Percentiles rank a stretch among this genome's conserved stretches.
Conservation (phyloP, 257 asterid species). For the Misopates orontium region DNA sequence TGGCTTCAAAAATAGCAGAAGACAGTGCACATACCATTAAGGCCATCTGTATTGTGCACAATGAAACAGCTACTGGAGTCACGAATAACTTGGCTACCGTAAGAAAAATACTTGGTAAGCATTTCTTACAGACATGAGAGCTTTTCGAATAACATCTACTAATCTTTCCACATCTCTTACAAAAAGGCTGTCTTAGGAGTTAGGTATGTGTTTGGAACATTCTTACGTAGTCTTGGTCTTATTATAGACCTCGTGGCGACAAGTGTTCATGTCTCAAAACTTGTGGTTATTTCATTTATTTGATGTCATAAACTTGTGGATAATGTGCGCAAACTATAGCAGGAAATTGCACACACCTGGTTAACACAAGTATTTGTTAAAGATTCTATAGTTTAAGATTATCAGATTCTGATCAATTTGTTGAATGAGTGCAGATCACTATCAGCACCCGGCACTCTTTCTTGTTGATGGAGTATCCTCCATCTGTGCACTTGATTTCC, state of each 20-base stretch:
- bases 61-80: slow-evolving; percentile 97
- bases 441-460: slow-evolving; percentile 88
- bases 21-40: slow-evolving; percentile 78
- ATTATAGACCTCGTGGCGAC: too few species aligned
- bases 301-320: too few species aligned
- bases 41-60: slow-evolving; percentile 97
- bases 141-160: too few species aligned
- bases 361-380: slow-evolving; percentile 85
- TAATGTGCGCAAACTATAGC: too few species aligned
- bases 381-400: slow-evolving; percentile 2
- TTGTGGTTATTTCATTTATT: too few species aligned
- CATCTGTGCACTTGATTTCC: slow-evolving; percentile 94
- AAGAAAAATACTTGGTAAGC: slow-evolving; percentile 82
- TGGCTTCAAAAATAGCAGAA: slow-evolving; percentile 78
- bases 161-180: background rate
- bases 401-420: background rate
- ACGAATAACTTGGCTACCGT: slow-evolving; percentile 95
- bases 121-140: background rate
- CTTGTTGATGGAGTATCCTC: slow-evolving; percentile 98
- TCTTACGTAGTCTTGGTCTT: too few species aligned
- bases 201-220: background rate
- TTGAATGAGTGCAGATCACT: slow-evolving; percentile 60
- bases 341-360: slow-evolving; percentile 6
- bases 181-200: background rate
- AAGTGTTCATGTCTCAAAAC: too few species aligned